Evolutionary conservation across 2,329 filamentous ascomycete species (phyloP).

Genomic region (Colletotrichum euphorbiae): DNA sequence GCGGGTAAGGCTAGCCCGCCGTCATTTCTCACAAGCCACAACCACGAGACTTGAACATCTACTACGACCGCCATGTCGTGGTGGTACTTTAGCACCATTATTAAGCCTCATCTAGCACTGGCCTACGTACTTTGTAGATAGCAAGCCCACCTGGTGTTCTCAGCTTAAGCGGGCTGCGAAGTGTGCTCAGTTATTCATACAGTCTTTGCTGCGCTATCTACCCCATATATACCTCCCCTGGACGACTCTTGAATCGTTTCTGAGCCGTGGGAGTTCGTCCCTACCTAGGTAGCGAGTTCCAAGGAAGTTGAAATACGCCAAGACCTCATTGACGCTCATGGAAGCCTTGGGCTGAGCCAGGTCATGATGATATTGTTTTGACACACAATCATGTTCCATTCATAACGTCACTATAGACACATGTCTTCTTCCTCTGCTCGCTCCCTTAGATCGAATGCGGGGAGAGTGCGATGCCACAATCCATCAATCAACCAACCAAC

Average conservation of each 20-base stretch:
- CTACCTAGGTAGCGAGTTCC: too few relatives aligned
- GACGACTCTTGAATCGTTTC: too few relatives aligned
- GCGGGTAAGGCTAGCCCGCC: conserved; percentile 31
- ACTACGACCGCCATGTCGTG: background rate
- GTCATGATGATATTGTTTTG: too few relatives aligned
- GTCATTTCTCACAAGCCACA: conserved; percentile 30
- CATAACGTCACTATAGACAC: background rate
- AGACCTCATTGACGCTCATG: too few relatives aligned
- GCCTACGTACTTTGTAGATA: background rate
- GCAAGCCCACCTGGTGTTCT: background rate
- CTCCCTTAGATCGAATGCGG: background rate
- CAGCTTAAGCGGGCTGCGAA: background rate
- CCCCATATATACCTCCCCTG: background rate
- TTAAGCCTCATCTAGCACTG: background rate
- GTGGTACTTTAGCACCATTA: conserved; percentile 22
- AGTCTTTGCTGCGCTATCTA: background rate
- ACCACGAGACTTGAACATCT: conserved; percentile 29
- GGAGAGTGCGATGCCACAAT: background rate
- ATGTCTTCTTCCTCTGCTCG: background rate
- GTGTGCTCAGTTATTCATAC: background rate
- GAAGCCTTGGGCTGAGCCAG: too few relatives aligned
- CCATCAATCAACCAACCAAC: conserved; percentile 7
- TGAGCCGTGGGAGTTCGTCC: too few relatives aligned
- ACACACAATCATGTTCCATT: too few relatives aligned
- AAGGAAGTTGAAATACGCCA: too few relatives aligned